Conservation (phyloP, 805 yeast species). For the Schwanniomyces pseudopolymorphus region DNA sequence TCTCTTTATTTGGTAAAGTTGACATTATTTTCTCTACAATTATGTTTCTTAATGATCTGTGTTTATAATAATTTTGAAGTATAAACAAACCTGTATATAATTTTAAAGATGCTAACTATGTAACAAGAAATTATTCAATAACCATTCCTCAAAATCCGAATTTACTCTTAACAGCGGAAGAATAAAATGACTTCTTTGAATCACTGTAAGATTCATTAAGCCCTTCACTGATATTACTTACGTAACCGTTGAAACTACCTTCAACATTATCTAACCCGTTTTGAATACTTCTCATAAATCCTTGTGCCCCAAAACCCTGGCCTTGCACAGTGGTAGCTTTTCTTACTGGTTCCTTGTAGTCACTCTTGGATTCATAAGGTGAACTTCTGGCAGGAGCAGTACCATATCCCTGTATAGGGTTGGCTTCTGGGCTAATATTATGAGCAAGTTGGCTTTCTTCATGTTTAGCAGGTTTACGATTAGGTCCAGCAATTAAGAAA, state of each 20-base stretch:
- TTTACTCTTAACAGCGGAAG: conserved; percentile 52
- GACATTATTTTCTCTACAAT: background rate
- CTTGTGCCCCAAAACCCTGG: conserved; percentile 44
- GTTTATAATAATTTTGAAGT: background rate
- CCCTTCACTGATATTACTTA: conserved; percentile 51
- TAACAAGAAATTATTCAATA: too few species aligned
- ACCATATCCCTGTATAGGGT: conserved; percentile 35
- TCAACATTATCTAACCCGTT: conserved; percentile 54
- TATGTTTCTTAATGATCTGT: background rate
- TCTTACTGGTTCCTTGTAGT: conserved; percentile 51
- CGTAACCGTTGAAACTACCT: conserved; percentile 56
- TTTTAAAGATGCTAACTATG: background rate
- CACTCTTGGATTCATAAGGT: conserved; percentile 6
- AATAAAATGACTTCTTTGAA: conserved; percentile 50
- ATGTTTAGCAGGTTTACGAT: conserved; percentile 59
- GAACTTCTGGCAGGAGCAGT: conserved; percentile 13
- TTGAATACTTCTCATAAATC: conserved; percentile 47
- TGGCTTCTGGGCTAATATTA: conserved; percentile 46
- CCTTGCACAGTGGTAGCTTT: conserved; percentile 27
- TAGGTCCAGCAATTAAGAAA: conserved; percentile 68
- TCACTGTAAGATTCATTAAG: conserved; percentile 52
- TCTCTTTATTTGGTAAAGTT: conserved; percentile 2
- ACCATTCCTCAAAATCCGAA: conserved; percentile 44
- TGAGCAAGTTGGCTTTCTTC: conserved; percentile 57
- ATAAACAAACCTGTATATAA: conserved; percentile 1